A percentile compares a stretch with the other conserved stretches of the same genome.
These are phyloP conservation scores for Ogataea allantospora DNA, from an alignment of 805 yeast genomes.

Conservation along the genomic window DNA sequence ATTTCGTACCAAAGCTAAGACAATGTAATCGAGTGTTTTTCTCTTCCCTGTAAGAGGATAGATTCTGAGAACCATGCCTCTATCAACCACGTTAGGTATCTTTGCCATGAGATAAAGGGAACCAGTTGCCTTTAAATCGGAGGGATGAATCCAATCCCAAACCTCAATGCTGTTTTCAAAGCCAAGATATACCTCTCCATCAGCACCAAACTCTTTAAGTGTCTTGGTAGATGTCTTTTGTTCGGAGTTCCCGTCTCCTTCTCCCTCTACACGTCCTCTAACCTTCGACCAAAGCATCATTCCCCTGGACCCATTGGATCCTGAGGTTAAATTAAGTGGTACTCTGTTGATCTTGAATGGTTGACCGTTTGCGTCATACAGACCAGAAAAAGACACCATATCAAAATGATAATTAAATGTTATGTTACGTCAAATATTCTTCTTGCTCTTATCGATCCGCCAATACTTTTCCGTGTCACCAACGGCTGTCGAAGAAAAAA, in stretches of 20 bases:
- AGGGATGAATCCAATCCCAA: constrained; percentile 38
- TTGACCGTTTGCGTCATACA: not conserved
- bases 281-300: constrained; percentile 4
- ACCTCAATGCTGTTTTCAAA: constrained; percentile 33
- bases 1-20: constrained; percentile 18
- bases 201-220: constrained; percentile 34
- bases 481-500: constrained; percentile 13
- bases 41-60: constrained; percentile 29
- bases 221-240: constrained; percentile 1
- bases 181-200: constrained; percentile 38
- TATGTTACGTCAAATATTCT: constrained; percentile 1
- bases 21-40: constrained; percentile 21
- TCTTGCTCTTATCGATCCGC: constrained; percentile 15
- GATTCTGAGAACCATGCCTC: constrained; percentile 14
- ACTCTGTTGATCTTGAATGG: not conserved
- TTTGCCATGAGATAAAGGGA: constrained; percentile 33
- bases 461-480: constrained; percentile 9
- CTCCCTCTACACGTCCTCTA: constrained; percentile 5
- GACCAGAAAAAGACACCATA: not conserved
- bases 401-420: not conserved
- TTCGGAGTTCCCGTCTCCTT: constrained; percentile 5
- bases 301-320: constrained; percentile 1
- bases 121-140: not conserved
- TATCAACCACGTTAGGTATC: constrained; percentile 11
- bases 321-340: not conserved